A percentile compares a stretch with the other conserved stretches of the same genome.
These are phyloP conservation scores for Euphorbia pulcherrima DNA, from an alignment of 345 rosid species.

Conservation along the genomic window DNA sequence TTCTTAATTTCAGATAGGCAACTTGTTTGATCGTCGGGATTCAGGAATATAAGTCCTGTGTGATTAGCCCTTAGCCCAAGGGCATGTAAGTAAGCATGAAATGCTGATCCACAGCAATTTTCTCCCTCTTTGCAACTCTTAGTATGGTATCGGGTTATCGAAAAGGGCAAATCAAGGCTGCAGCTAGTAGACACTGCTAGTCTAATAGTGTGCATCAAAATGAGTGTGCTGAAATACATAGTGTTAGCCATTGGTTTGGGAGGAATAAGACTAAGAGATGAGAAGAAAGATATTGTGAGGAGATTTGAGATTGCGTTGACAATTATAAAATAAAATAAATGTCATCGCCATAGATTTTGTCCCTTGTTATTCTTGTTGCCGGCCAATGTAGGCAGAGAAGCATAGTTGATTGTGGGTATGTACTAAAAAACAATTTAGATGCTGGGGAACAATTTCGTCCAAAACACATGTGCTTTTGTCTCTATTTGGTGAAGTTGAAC, in stretches of 20 bases:
- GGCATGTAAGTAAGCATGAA: slow-evolving; percentile 29
- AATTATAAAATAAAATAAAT: too few relatives aligned
- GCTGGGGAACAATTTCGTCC: too few relatives aligned
- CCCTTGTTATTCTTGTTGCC: neutral
- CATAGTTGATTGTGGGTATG: neutral
- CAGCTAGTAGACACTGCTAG: slow-evolving; percentile 24
- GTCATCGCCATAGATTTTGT: neutral
- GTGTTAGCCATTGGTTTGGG: neutral
- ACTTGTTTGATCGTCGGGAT: slow-evolving; percentile 32
- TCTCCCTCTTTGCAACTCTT: slow-evolving; percentile 26
- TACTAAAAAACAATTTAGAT: too few relatives aligned
- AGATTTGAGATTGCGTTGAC: neutral
- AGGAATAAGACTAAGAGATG: neutral
- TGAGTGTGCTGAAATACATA: slow-evolving; percentile 12
- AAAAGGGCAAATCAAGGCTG: slow-evolving; percentile 19
- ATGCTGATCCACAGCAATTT: slow-evolving; percentile 32
- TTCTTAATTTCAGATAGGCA: slow-evolving; percentile 28
- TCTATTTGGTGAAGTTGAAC: too few relatives aligned
- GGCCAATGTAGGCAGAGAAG: neutral
- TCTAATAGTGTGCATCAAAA: slow-evolving; percentile 7
- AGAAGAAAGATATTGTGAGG: neutral
- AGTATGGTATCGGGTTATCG: neutral
- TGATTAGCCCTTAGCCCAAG: slow-evolving; percentile 31
- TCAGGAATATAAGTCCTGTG: slow-evolving; percentile 33
- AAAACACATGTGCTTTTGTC: too few relatives aligned